Evolutionary conservation across 1,284 basidiomycete species (phyloP), one percentile per base, ranked within the genome.

Genomic region (Puccinia hordei): DNA sequence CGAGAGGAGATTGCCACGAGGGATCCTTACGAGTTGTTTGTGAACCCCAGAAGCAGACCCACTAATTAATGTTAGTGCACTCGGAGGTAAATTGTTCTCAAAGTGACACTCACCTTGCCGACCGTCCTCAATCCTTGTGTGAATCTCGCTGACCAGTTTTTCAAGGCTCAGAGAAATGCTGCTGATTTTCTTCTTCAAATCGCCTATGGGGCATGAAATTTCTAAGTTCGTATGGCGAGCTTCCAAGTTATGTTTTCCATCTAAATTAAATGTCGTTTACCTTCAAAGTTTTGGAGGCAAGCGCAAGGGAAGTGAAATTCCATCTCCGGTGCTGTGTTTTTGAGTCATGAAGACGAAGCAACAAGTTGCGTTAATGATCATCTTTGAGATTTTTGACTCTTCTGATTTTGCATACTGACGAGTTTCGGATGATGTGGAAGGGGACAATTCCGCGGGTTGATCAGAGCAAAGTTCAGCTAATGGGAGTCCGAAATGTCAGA

Each of bases 211-310:
- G 51, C 51, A 53, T 53, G 51, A 53, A 53, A 53, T 53, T 53
- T 53, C 51, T 53, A 53, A 53, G 51, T 53, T 53, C 51, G 51
- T 53, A 53, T 53, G 51, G 51, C 51, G 51, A 53, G 51, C 51
- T 53, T 53, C 51, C 51, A 53, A 53, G 51, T 53, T 53, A 53
- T 53, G 51, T 53, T 53, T 53, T 53, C 51, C 51, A 53, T 53
- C 51, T 44, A 44, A 53, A 53, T 53, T 53, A 17, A 53, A 53
- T 53, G 22, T 19, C 17, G 22, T 53, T 53, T 53, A 53, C 51
- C 51, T 53, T 53, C 22, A 53, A 53, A 53, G 51, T 53, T 53
- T 53, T 53, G 51, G 51, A 53, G 51, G 51, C 51, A 53, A 53
- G 51, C 17, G 51, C 51, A 53, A 53, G 51, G 51, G 51, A 53